These are phyloP conservation scores for Amanita jacksonii DNA, from an alignment of 768 basidiomycete species.

Conservation along the genomic window DNA sequence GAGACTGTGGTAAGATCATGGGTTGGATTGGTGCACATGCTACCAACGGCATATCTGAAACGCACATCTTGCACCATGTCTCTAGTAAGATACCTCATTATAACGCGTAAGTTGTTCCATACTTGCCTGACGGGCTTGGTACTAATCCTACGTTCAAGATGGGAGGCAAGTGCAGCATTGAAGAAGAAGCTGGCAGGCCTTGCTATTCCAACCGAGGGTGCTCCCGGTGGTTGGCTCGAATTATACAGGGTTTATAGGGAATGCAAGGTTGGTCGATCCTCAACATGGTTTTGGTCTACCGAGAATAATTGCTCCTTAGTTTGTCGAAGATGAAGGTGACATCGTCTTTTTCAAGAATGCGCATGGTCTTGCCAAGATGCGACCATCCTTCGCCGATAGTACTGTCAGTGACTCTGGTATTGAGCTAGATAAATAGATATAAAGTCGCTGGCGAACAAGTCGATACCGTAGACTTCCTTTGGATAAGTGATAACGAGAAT, in stretches of 20 bases:
- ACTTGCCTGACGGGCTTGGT: background rate
- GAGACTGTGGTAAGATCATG: conserved; percentile 69
- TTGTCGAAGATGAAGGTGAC: conserved; percentile 90
- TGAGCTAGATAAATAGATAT: conserved; percentile 39
- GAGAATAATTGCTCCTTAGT: conserved; percentile 40
- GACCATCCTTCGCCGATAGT: conserved; percentile 54
- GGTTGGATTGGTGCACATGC: conserved; percentile 79
- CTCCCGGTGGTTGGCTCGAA: conserved; percentile 74
- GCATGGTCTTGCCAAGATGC: conserved; percentile 61
- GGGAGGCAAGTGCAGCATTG: conserved; percentile 86
- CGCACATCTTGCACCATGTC: conserved; percentile 88
- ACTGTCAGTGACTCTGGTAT: conserved; percentile 47
- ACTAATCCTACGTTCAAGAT: conserved; percentile 29
- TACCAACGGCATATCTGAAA: conserved; percentile 91
- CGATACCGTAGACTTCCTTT: background rate
- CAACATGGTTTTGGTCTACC: no score
- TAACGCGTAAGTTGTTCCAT: conserved; percentile 43
- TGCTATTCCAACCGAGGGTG: conserved; percentile 56
- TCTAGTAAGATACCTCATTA: conserved; percentile 96
- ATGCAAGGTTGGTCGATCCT: conserved; percentile 55
- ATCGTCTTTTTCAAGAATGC: conserved; percentile 91
- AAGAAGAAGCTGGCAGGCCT: conserved; percentile 62
- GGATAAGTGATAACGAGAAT: no score
- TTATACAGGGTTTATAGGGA: conserved; percentile 66
- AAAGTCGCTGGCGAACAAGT: background rate